Evolutionary conservation across 306 rosid species (phyloP), one percentile per base, ranked within the genome.

Genomic region (Hippophae tibetana): DNA sequence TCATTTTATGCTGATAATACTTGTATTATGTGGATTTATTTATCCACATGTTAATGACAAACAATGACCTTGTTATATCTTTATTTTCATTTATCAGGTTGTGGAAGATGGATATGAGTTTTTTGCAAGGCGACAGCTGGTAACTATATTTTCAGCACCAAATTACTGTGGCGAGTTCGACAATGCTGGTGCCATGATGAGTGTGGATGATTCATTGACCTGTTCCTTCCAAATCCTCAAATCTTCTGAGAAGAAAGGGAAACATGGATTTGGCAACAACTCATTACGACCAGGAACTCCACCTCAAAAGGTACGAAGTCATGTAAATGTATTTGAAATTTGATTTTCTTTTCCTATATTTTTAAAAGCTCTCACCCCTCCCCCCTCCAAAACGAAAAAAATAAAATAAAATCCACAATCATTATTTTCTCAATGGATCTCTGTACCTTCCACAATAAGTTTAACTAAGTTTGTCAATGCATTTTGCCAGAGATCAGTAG

Each of bases 181-280:
- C 70, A 80, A 80, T 64, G 85, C 82, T 54, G 85, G 85, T 73
- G 85, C 85, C 13, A 80, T 76, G 82, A 80, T 80, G 85, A 80
- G 85, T 49, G 85, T 80, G 64, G 85, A 80, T 69, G 85, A 80
- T 72, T 59, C 82, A 9, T 70, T 80, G 79, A 80, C 85, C 5
- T 80, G 85, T 53, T 80, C 85, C 26, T 80, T 80, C 75, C 85
- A 80, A 72, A 80, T 80, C 53, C 76, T 80, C 43, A 80, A 76
- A 70, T 67, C 85, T 53, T 73, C 79, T 12, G 85, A 80, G 56
- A 80, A 80, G 73, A 80, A 80, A 54, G 82, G 79, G 49, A 80
- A 70, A 65, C 27, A 47, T 42, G 82, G 76, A 26, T 26, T 72
- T 27, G 72, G 71, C 55, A 69, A 63, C 72, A 72, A 66, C 73